Evolutionary conservation across 495 filamentous ascomycete species (phyloP).

Genomic region (Chaetomium cochliodes): DNA sequence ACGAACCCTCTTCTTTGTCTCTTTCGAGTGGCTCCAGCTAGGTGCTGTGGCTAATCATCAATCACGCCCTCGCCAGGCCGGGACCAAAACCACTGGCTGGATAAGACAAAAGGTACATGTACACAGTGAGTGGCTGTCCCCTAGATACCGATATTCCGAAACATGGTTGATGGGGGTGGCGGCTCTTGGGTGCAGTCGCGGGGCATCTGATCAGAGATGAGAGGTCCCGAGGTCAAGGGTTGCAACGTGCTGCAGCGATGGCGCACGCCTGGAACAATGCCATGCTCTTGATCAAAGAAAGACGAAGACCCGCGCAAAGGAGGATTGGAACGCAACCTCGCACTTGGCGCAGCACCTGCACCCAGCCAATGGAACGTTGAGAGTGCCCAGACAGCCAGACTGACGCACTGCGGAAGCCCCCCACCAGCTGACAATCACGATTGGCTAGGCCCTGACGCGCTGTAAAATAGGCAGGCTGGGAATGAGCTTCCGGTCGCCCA

Average conservation of each 20-base stretch:
- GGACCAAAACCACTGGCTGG: not conserved
- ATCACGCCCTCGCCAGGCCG: slow-evolving; percentile 24
- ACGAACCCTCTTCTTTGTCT: slow-evolving; percentile 13
- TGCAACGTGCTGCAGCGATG: slow-evolving; percentile 14
- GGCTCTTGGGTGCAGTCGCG: not conserved
- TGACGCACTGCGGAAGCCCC: not conserved
- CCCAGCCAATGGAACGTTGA: not conserved
- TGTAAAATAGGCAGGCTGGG: slow-evolving; percentile 23
- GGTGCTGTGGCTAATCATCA: slow-evolving; percentile 24
- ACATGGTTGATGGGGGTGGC: slow-evolving; percentile 16
- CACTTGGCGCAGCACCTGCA: not conserved
- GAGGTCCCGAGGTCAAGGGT: not conserved
- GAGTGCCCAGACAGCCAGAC: not conserved
- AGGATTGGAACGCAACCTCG: not conserved
- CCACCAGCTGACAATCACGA: not conserved
- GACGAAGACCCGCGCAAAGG: not conserved
- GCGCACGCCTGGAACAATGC: slow-evolving; percentile 13
- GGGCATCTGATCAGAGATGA: slow-evolving; percentile 18
- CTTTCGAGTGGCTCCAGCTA: slow-evolving; percentile 7
- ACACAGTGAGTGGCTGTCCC: slow-evolving; percentile 5
- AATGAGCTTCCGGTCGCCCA: slow-evolving; percentile 1
- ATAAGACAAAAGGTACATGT: not conserved
- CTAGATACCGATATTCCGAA: slow-evolving; percentile 20
- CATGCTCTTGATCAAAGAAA: not conserved
- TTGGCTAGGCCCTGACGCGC: slow-evolving; percentile 18